Base-by-base conservation (phyloP, 768 basidiomycete genomes). In the Leccinum boreale region DNA sequence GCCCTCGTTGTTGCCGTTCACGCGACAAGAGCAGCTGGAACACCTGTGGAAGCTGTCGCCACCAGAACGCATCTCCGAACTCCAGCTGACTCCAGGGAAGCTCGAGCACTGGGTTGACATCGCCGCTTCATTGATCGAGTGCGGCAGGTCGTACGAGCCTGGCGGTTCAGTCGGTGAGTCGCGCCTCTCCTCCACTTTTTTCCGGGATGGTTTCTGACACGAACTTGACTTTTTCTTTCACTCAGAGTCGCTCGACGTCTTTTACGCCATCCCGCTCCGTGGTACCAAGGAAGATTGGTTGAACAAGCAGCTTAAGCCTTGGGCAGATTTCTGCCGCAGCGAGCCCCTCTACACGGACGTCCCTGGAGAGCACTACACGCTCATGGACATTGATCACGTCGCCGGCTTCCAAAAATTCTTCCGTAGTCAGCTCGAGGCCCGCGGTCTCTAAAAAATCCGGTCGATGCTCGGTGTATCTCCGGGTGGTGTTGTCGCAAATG, bases 331-430 rank as follows among this genome's bases (percentile, higher is more conserved):
- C 63, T 57, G 68, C 33, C 70, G 70, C 2, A 12, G 48, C 31
- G 64, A 72, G 55, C 57, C 68, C 3, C 11, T 57, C 8, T 70
- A 58, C 5, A 70, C 58, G 0, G 69, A 70, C 14, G 69, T 70
- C 3, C 69, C 69, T 0, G 69, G 69, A 19, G 63, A 67, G 15
- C 69, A 70, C 50, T 70, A 70, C 50, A 72, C 69, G 1, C 60
- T 70, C 14, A 72, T 70, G 70, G 69, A 70, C 58, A 64, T 67
- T 39, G 70, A 72, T 52, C 68, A 70, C 31, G 70, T 71, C 4
- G 67, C 68, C 1, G 61, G 57, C 0, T 71, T 70, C 61, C 68
- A 70, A 50, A 70, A 67, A 58, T 62, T 70, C 46, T 70, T 70
- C 62, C 70, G 69, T 12, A 50, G 3, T 24, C 59, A 61, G 36